phyloP scores from a whole-genome alignment of 768 basidiomycete genomes.

The Clavulina sp. region DNA sequence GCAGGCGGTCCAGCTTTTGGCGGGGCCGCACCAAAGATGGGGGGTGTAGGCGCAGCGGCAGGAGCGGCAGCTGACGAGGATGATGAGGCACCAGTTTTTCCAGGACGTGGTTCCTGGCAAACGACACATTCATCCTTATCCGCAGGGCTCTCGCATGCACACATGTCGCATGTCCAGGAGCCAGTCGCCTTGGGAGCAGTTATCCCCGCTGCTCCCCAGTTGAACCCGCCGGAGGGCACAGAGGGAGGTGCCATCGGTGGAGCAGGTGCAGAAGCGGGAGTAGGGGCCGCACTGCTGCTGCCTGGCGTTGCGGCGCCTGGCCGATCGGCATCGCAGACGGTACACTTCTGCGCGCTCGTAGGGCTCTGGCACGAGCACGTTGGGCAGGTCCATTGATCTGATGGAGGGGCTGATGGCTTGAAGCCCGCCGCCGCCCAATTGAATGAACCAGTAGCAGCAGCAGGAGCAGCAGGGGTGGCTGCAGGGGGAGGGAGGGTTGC shows the following conservation, averaged over 20 bases:
- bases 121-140: slow-evolving; percentile 6
- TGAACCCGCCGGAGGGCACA: slow-evolving; percentile 1
- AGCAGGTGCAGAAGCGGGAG: neutral
- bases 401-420: slow-evolving; percentile 26
- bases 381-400: slow-evolving; percentile 17
- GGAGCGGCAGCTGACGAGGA: neutral
- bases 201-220: slow-evolving; percentile 11
- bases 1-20: neutral
- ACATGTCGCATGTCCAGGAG: slow-evolving; percentile 8
- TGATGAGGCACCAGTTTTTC: neutral
- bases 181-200: neutral
- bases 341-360: slow-evolving; percentile 30
- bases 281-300: neutral
- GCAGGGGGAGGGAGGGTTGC: neutral
- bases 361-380: slow-evolving; percentile 26
- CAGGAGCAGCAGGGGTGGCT: slow-evolving; percentile 9
- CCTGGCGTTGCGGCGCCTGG: slow-evolving; percentile 6
- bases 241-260: neutral
- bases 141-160: slow-evolving; percentile 3
- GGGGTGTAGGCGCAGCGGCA: neutral
- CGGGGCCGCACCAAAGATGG: neutral
- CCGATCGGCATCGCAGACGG: slow-evolving; percentile 26
- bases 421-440: slow-evolving; percentile 46
- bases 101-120: slow-evolving; percentile 5
- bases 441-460: slow-evolving; percentile 25